Evolutionary conservation across 257 asterid species (phyloP).

Genomic region (Ophiorrhiza pumila): DNA sequence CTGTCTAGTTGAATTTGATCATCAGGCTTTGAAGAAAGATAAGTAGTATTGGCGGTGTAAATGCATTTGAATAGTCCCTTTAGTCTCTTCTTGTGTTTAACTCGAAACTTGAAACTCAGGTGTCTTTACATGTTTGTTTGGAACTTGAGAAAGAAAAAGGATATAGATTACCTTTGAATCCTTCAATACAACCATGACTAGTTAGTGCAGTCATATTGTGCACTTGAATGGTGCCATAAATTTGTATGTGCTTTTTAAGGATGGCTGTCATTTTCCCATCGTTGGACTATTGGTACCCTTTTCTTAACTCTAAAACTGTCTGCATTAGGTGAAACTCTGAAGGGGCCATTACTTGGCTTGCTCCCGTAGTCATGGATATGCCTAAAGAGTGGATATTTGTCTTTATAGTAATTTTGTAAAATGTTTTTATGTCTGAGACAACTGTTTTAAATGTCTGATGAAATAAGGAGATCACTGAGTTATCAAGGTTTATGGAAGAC

Average conservation of each 20-base stretch:
- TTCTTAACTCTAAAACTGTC: neutral
- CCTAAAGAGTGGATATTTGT: neutral
- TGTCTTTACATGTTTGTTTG: neutral
- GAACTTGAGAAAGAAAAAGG: neutral
- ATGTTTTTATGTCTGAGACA: neutral
- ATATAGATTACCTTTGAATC: too few relatives aligned
- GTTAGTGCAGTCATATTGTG: neutral
- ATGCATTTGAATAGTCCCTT: neutral
- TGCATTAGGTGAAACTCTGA: neutral
- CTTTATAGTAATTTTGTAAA: neutral
- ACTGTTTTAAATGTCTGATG: neutral
- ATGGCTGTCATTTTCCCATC: neutral
- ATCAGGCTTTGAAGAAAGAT: neutral
- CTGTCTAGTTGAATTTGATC: neutral
- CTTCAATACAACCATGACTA: too few relatives aligned
- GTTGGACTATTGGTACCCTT: neutral
- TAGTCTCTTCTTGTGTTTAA: neutral
- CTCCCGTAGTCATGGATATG: neutral
- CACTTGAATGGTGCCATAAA: neutral
- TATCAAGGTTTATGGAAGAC: neutral
- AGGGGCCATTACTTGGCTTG: constrained; percentile 4
- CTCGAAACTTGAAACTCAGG: neutral
- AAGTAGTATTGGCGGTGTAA: too few relatives aligned
- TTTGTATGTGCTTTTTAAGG: neutral
- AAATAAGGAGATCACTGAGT: neutral